These are phyloP conservation scores for Mallotus japonicus DNA, from an alignment of 441 rosid genomes.

Conservation along the genomic window DNA sequence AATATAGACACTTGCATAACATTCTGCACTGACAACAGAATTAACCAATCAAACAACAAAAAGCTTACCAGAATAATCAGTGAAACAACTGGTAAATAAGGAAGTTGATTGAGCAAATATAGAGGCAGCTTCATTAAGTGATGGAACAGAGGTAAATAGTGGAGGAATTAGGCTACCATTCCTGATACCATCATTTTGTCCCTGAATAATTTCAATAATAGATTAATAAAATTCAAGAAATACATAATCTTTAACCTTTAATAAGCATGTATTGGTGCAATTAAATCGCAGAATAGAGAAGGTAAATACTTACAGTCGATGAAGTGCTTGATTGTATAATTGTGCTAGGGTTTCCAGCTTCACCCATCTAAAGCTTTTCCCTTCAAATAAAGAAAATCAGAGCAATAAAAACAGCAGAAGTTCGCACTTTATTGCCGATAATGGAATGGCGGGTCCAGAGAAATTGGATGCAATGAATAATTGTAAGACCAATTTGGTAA, in stretches of 20 bases:
- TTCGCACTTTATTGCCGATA: too few relatives aligned
- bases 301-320: conserved; percentile 39
- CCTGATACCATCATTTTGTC: conserved; percentile 34
- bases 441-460: too few relatives aligned
- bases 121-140: conserved; percentile 78
- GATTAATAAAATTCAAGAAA: background rate
- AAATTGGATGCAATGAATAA: too few relatives aligned
- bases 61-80: conserved; percentile 64
- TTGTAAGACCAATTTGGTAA: too few relatives aligned
- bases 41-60: conserved; percentile 2
- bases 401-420: background rate
- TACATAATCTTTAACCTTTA: background rate
- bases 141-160: conserved; percentile 60
- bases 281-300: background rate
- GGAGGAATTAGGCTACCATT: conserved; percentile 53
- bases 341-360: conserved; percentile 35
- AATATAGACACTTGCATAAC: background rate
- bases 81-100: conserved; percentile 77
- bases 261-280: background rate
- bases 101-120: conserved; percentile 80
- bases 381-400: conserved; percentile 20
- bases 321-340: conserved; percentile 37
- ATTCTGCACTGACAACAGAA: background rate
- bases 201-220: conserved; percentile 22
- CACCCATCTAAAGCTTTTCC: conserved; percentile 45